Base-by-base conservation (phyloP, 345 rosid species). In the Ceriops decandra region DNA sequence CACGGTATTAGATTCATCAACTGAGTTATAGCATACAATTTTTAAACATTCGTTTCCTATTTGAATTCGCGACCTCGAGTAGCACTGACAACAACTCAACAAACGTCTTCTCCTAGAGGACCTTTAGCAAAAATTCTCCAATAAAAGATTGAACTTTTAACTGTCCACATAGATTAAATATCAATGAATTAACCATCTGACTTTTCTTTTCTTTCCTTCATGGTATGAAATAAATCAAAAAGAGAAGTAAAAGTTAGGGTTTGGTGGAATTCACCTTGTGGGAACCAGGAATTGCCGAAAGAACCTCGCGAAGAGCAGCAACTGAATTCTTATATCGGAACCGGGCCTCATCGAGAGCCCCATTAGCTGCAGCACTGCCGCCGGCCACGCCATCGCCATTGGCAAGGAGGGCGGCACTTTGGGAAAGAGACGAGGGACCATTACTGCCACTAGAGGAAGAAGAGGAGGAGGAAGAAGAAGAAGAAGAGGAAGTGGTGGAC, bases 281-380 rank as follows among this genome's bases (percentile, higher is more conserved):
- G 38, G 97, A 87, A 79, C 74, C 80, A 16, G 97, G 91, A 71
- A 95, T 95, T 16, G 97, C 89, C 2, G 87, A 20, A 57, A 92
- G 91, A 57, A 92, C 88, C 38, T 88, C 78, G 46, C 97, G 97
- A 69, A 95, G 98, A n/a, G 92, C 86, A 73, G 96, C 87, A 30
- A 95, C 91, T 0, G 96, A 88, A 75, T 78, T 86, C 79, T 92
- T 87, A 70, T 87, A 92, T 31, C 91, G 86, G 57, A 86, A 81
- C 49, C 97, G 86, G 72, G 98, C 96, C 42, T 92, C 95, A 64
- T 95, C 97, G 28, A 95, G 84, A 53, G 88, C 89, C 5, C 90
- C 81, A 69, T 85, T 88, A 15, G 83, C 90, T 0, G 87, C 75
- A 21, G 90, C 90, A 7, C 85, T 81, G 5, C 79, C 76, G 16